Base-by-base conservation (phyloP, 2,329 filamentous ascomycete genomes). In the Fusarium musae region DNA sequence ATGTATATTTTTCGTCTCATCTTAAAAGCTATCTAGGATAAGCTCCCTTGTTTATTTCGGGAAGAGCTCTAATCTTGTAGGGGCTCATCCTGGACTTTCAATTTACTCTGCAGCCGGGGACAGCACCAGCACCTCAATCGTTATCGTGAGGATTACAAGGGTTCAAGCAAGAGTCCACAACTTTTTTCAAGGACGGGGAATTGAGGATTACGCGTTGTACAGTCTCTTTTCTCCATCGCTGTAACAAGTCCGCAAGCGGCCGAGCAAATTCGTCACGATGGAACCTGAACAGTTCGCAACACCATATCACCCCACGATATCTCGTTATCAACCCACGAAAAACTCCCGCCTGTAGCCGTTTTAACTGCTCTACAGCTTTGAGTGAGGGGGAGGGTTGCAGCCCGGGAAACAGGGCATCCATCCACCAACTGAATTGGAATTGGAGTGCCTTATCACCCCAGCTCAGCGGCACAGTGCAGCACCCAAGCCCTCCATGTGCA, bases 371-470 rank as follows among this genome's bases (percentile, higher is more conserved):
- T 28, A 28, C 19, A 47, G 26, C 16, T 47, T 19, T 58, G 63
- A 49, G 26, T 13, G 34, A 49, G 23, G 53, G 40, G 40, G 37
- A 40, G 64, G 67, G 67, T 70, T 70, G 68, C 68, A 69, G 65
- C 44, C 66, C 66, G 44, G 40, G 40, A 69, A 37, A 44, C 63
- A 61, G 63, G 46, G 32, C 62, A 64, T 30, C 34, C 56, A 49
- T 63, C 39, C 39, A 46, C 36, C 54, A 44, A 44, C 56, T 34
- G 65, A 70, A 59, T 67, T 67, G 70, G 65, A 70, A 46, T 73
- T 60, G 70, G 65, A 70, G 73, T 72, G 49, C 61, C 71, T 74
- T 74, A 74, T 74, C 72, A 72, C 49, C 58, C 70, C 66, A 71
- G 70, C 58, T 59, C 62, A 63, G 66, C 43, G 62, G 71, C 71